Base-by-base conservation (phyloP, 179 eudicot species). In the Gypsophila paniculata region DNA sequence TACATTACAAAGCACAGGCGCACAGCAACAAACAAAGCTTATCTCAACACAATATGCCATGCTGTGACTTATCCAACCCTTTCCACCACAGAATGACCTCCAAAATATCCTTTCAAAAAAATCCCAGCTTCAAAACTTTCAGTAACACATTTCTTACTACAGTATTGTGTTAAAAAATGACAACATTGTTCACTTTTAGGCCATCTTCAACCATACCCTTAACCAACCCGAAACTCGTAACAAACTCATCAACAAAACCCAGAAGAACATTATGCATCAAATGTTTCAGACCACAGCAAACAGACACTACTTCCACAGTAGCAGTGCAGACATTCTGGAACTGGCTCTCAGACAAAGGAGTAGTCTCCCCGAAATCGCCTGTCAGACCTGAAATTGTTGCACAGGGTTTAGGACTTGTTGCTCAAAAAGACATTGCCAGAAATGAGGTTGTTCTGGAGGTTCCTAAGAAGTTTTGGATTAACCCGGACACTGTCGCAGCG, bases 371-470 rank as follows among this genome's bases (percentile, higher is more conserved):
- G 66, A 88, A 92, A 78, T 66, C 86, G 26, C 89, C 95, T 22
- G 86, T 85, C 18, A 86, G 77, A 76, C 99, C 99, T 1, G 85
- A 85, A 0, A 59, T 84, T 9, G 91, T 86, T 12, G 76, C 85
- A 12, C 96, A 92, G 81, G 99, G 99, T 0, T 73, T 95, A 9
- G 99, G 99, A 8, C 84, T 95, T 2, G 82, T 95, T 17, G 96
- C 99, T 1, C 83, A 85, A 75, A 88, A 90, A 68, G 90, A 92
- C 71, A 82, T 95, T 26, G 72, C 73, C 22, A 73, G 77, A 81
- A 89, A 89, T 72, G 98, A 92, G 79, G 96, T 92, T 69, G 98
- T 95, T 77, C 79, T 95, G 84, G 93, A 95, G 81, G 88, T 95
- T 1, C 93, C 99, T 65, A 87, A 83, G 76, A 88, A 72, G 86